These are phyloP conservation scores for Crithidia fasciculata DNA, from an alignment of 208 protist genomes.

Conservation along the genomic window DNA sequence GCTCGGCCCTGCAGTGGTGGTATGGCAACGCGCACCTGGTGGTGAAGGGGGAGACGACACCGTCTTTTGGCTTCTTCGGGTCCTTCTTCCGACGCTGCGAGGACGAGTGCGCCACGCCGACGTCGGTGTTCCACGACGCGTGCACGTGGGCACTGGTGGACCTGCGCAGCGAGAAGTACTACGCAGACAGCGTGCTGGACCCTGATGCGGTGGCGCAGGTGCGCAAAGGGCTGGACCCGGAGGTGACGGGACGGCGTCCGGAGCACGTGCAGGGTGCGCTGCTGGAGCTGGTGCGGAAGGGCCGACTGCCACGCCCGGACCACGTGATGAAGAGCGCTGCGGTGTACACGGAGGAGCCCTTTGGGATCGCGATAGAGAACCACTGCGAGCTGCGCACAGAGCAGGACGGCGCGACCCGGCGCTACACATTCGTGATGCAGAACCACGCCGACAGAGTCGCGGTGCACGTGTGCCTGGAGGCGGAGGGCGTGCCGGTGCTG, in stretches of 20 bases:
- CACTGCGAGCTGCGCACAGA: conserved; percentile 25
- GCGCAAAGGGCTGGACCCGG: conserved; percentile 26
- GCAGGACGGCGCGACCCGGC: conserved; percentile 11
- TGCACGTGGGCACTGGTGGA: conserved; percentile 71
- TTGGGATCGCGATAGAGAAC: conserved; percentile 45
- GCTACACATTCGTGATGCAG: conserved; percentile 37
- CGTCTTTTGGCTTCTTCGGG: conserved; percentile 50
- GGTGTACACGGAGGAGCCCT: conserved; percentile 28
- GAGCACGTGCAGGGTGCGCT: conserved; percentile 36
- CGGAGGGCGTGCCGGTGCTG: conserved; percentile 19
- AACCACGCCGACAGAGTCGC: conserved; percentile 34
- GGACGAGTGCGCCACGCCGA: conserved; percentile 16
- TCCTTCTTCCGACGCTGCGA: conserved; percentile 56
- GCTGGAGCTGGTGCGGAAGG: conserved; percentile 39
- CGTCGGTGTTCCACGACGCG: conserved; percentile 37
- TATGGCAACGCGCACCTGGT: conserved; percentile 54
- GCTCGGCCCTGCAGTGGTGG: conserved; percentile 56
- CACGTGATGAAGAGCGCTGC: conserved; percentile 34
- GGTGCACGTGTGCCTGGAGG: conserved; percentile 41
- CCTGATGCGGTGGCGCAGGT: conserved; percentile 31
- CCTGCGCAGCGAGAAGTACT: conserved; percentile 43
- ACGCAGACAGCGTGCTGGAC: conserved; percentile 60
- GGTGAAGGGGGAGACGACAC: conserved; percentile 21
- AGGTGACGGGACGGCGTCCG: conserved; percentile 10
- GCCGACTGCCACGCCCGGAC: conserved; percentile 44